Conservation (phyloP, 164 flowering plant genomes). For the Kingdonia uniflora region DNA sequence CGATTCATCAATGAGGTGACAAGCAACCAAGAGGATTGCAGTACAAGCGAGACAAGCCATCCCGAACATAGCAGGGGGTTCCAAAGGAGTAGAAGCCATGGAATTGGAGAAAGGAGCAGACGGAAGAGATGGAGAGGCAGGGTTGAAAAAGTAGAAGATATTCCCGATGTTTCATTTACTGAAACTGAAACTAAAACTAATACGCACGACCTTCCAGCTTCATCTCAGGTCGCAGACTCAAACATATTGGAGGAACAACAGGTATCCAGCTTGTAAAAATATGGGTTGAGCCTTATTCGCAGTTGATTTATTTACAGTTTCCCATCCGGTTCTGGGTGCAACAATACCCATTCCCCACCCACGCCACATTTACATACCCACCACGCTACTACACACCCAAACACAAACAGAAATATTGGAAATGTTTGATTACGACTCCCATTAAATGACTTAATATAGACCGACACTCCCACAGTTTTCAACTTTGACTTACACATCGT, state of each 20-base stretch:
- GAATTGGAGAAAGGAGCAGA: constrained; percentile 49
- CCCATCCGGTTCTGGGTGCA: too few species aligned
- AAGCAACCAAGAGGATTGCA: constrained; percentile 55
- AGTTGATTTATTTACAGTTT: too few species aligned
- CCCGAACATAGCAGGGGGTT: constrained; percentile 22
- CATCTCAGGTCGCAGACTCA: constrained; percentile 3
- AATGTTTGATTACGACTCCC: too few species aligned
- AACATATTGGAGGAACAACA: constrained; percentile 20
- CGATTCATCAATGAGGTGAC: constrained; percentile 40
- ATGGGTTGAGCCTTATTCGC: too few species aligned
- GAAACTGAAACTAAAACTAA: constrained; percentile 21
- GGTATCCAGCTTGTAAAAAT: constrained; percentile 16
- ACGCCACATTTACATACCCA: too few species aligned
- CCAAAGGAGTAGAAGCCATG: constrained; percentile 41
- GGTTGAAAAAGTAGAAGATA: constrained; percentile 28
- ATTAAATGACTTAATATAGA: too few species aligned
- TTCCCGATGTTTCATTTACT: constrained; percentile 17
- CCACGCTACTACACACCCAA: too few species aligned
- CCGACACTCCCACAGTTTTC: too few species aligned
- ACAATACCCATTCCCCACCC: too few species aligned
- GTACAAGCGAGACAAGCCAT: constrained; percentile 59
- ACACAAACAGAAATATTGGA: too few species aligned
- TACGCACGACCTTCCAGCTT: constrained; percentile 22
- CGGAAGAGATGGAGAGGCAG: constrained; percentile 96
- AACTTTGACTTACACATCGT: too few species aligned